Base-by-base conservation (phyloP, 805 yeast species). In the Candida pini region DNA sequence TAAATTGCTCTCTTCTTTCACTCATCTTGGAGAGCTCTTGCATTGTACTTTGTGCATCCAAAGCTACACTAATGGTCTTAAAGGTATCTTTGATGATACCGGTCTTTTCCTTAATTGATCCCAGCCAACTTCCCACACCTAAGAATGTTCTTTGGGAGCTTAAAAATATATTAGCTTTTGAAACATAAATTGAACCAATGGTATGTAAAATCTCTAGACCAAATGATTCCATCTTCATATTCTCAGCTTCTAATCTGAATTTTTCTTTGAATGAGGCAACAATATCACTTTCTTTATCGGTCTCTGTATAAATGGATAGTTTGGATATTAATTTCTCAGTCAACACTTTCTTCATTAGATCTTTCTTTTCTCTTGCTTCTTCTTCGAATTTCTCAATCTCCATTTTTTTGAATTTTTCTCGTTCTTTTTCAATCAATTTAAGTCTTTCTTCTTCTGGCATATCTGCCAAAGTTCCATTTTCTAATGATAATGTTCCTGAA, bases 211-310 rank as follows among this genome's bases (percentile, higher is more conserved):
- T 68, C 60, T 90, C 95, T 33, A 90, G 62, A 10, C 99, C 99
- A 63, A 92, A 92, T 35, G 96, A 85, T 67, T 92, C 98, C 71
- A 87, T 76, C 58, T 92, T 92, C 54, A 92, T 66, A 41, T 83
- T 83, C 46, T 83, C 89, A 28, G 83, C 73, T 52, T 84, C 92
- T 35, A 65, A 63, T 26, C 63, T 59, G 19, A 84, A 63, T 45
- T 76, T 76, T 9, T 49, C 48, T n/a, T 56, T 61, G 51, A 74
- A 82, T 0, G 81, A 69, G 6, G 58, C 56, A 34, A 81, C 67
- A 26, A 88, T 78, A 21, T 77, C 85, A 0, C 63, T 65, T 34
- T 76, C 78, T 47, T 73, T 71, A 20, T 68, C 71, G n/a, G 88
- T 76, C 49, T 80, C 84, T 2, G 66, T 62, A 45, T 59, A 61